phyloP scores from a whole-genome alignment of 768 basidiomycete species.

The Boletus speciosus region DNA sequence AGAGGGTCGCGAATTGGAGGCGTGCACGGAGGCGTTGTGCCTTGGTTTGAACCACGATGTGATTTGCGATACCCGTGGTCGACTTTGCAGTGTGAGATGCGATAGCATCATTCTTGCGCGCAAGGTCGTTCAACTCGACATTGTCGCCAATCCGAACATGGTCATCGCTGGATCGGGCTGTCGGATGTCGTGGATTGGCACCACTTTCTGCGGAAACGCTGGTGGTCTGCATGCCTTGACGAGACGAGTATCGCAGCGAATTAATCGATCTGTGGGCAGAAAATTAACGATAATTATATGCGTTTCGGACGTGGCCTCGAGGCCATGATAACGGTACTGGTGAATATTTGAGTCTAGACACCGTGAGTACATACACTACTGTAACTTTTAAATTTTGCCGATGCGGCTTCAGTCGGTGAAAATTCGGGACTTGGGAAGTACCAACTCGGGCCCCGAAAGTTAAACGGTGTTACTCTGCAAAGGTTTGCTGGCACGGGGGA shows the following conservation, averaged over 20 bases:
- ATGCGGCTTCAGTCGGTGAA: too few species aligned
- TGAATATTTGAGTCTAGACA: too few species aligned
- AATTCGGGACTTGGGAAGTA: too few species aligned
- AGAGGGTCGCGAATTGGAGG: constrained; percentile 35
- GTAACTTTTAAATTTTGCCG: too few species aligned
- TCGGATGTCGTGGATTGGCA: constrained; percentile 8
- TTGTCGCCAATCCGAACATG: background rate
- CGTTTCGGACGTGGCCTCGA: background rate
- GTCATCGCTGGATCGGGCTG: background rate
- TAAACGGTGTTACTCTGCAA: too few species aligned
- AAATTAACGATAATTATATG: background rate
- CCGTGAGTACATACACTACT: too few species aligned
- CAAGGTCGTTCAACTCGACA: constrained; percentile 8
- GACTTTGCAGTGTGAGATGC: background rate
- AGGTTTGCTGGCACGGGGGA: too few species aligned
- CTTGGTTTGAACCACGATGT: constrained; percentile 10
- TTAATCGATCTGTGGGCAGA: background rate
- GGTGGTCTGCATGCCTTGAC: constrained; percentile 13
- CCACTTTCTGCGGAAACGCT: background rate
- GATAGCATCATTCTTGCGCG: background rate
- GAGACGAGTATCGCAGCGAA: background rate
- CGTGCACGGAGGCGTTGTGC: constrained; percentile 20
- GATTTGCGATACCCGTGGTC: background rate
- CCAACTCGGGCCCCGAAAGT: too few species aligned
- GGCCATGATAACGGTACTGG: background rate